These are phyloP conservation scores for Leccinellum albellum DNA, from an alignment of 768 basidiomycete genomes.

Conservation along the genomic window DNA sequence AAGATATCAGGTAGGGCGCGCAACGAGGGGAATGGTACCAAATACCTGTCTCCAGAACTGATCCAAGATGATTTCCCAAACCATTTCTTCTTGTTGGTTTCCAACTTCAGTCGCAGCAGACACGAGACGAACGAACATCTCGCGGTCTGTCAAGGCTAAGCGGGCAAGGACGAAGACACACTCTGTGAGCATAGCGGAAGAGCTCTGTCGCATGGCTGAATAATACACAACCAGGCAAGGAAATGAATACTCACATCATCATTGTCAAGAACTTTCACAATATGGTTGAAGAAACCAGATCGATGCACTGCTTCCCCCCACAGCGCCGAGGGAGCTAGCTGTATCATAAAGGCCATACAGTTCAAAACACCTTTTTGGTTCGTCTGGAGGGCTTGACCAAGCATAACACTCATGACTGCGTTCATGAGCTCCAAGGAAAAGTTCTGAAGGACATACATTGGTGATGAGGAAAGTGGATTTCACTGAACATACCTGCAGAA, in stretches of 20 bases:
- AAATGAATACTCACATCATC: constrained; percentile 52
- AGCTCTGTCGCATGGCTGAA: constrained; percentile 22
- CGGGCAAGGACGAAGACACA: constrained; percentile 73
- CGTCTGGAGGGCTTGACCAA: constrained; percentile 41
- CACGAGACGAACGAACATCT: constrained; percentile 70
- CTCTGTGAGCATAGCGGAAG: constrained; percentile 50
- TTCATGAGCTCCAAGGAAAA: constrained; percentile 55
- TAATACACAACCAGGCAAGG: neutral
- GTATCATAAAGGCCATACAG: constrained; percentile 56
- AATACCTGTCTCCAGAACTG: constrained; percentile 80
- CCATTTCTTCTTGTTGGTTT: constrained; percentile 45
- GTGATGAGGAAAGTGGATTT: neutral
- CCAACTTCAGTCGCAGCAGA: constrained; percentile 51
- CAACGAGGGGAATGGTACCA: constrained; percentile 6
- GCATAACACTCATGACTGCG: constrained; percentile 51
- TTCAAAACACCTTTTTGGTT: constrained; percentile 67
- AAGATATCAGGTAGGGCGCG: neutral
- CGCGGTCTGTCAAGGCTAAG: constrained; percentile 60
- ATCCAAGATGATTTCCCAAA: constrained; percentile 68
- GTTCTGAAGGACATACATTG: constrained; percentile 35
- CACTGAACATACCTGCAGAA: constrained; percentile 56
- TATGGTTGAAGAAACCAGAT: constrained; percentile 65
- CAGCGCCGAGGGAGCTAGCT: constrained; percentile 53
- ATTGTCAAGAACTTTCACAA: constrained; percentile 57
- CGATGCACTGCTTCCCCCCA: constrained; percentile 76